These are phyloP conservation scores for Tephrocybe sp. DNA, from an alignment of 768 basidiomycete species.

Conservation along the genomic window DNA sequence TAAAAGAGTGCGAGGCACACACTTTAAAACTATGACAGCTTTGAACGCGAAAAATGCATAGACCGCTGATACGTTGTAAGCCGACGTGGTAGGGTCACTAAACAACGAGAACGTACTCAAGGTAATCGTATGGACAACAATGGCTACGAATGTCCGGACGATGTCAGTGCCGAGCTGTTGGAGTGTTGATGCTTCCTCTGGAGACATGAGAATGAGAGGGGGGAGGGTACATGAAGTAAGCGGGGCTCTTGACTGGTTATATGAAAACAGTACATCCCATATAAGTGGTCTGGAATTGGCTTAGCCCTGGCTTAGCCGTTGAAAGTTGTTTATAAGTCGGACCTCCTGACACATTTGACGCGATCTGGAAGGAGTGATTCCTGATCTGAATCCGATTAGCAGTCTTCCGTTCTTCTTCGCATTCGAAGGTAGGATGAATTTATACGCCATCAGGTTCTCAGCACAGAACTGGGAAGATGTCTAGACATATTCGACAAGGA, in stretches of 20 bases:
- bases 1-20: background rate
- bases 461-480: too few relatives aligned
- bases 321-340: background rate
- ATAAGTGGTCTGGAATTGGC: too few relatives aligned
- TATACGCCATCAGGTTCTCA: too few relatives aligned
- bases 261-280: background rate
- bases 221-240: background rate
- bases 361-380: background rate
- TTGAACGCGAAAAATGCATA: slow-evolving; percentile 6
- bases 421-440: background rate
- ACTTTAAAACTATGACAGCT: slow-evolving; percentile 3
- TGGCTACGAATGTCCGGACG: slow-evolving; percentile 7
- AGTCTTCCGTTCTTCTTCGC: background rate
- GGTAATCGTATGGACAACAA: slow-evolving; percentile 7
- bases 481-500: too few relatives aligned
- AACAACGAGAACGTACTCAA: background rate
- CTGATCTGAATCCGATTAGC: background rate
- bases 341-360: background rate
- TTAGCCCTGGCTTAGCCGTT: background rate
- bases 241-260: background rate
- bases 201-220: background rate
- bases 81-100: background rate
- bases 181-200: background rate
- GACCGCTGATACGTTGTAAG: slow-evolving; percentile 1
- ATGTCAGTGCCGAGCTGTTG: slow-evolving; percentile 5